phyloP scores from a whole-genome alignment of 306 rosid species.

The Ceratonia siliqua region DNA sequence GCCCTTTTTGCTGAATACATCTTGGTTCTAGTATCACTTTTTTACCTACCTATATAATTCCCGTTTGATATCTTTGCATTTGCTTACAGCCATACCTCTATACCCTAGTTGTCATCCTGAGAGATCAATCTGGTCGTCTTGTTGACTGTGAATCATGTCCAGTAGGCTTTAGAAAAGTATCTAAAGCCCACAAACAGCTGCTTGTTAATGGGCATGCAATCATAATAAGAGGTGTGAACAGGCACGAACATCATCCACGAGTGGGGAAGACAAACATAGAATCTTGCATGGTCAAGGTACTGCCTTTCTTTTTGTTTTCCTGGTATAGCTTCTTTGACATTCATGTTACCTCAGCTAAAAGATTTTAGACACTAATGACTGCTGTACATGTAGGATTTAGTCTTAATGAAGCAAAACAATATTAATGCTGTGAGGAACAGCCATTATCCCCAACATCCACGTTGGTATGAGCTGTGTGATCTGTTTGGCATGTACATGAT shows the following conservation, averaged over 20 bases:
- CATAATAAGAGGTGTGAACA: conserved; percentile 86
- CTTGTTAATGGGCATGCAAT: conserved; percentile 88
- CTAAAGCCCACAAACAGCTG: conserved; percentile 83
- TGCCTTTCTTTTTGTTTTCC: conserved; percentile 14
- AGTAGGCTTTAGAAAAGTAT: conserved; percentile 75
- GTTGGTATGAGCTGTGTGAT: conserved; percentile 96
- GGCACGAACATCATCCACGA: conserved; percentile 97
- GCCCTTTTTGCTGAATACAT: not conserved
- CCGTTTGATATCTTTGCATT: conserved; percentile 26
- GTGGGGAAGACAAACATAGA: conserved; percentile 93
- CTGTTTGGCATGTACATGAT: conserved; percentile 96
- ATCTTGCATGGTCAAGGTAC: conserved; percentile 93
- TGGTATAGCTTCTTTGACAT: not conserved
- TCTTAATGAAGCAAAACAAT: conserved; percentile 87
- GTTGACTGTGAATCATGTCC: conserved; percentile 86
- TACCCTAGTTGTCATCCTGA: conserved; percentile 73
- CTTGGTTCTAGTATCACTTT: not conserved
- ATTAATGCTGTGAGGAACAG: conserved; percentile 96
- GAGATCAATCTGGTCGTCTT: conserved; percentile 66
- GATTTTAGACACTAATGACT: conserved; percentile 23
- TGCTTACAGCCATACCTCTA: conserved; percentile 77
- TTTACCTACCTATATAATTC: conserved; percentile 7
- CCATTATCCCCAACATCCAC: conserved; percentile 97
- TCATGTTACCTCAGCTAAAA: not conserved
- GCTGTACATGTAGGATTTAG: conserved; percentile 68